Percentiles rank a stretch among this genome's conserved stretches.
phyloP scores from a whole-genome alignment of 305 asterid species.

The Fraxinus floribunda region DNA sequence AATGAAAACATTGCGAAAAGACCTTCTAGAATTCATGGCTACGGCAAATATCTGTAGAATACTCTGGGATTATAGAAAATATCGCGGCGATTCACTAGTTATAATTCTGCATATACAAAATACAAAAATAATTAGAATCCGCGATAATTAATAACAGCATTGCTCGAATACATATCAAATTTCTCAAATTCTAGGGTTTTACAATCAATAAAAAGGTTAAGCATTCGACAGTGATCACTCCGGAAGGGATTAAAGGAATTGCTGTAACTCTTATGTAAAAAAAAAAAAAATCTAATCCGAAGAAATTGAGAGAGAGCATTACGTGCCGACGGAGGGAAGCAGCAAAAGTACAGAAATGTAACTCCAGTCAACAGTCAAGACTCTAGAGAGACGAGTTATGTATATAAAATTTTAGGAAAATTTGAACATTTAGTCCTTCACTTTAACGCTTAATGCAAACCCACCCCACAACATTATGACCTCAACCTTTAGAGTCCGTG shows the following conservation, averaged over 20 bases:
- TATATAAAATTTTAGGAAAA: neutral
- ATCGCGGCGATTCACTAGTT: neutral
- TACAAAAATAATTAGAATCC: neutral
- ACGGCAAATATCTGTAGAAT: neutral
- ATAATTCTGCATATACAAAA: neutral
- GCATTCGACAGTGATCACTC: neutral
- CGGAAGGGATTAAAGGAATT: neutral
- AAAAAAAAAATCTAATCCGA: neutral
- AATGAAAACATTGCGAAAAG: neutral
- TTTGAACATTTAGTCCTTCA: neutral
- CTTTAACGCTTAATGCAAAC: neutral
- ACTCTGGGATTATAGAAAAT: neutral
- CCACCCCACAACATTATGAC: neutral
- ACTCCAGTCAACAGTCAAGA: neutral
- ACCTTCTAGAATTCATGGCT: neutral
- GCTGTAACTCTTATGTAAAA: neutral
- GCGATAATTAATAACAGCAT: neutral
- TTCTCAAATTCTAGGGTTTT: neutral
- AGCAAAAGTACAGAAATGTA: neutral
- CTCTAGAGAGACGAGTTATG: neutral
- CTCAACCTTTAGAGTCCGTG: neutral
- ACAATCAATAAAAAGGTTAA: neutral
- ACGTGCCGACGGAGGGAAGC: neutral
- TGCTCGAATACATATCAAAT: neutral
- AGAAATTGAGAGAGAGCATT: neutral